phyloP scores from a whole-genome alignment of 257 asterid genomes.

The Nicotiana obtusifolia region DNA sequence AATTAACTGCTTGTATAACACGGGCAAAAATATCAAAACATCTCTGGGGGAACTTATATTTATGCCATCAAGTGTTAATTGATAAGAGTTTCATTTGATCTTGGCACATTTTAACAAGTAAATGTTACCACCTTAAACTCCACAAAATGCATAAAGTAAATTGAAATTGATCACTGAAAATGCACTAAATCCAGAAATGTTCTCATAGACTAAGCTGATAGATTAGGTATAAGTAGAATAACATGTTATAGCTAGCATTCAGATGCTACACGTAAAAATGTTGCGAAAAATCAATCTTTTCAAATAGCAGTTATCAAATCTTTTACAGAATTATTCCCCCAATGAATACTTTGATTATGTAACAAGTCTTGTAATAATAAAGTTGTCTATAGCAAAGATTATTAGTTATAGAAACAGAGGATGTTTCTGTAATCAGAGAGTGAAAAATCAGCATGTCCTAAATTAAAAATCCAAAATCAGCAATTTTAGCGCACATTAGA shows the following conservation, averaged over 20 bases:
- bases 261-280: neutral
- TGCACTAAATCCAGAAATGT: neutral
- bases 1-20: neutral
- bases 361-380: neutral
- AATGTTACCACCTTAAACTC: neutral
- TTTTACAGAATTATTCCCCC: neutral
- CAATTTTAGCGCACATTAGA: conserved; percentile 82
- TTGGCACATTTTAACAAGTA: neutral
- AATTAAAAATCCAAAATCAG: conserved; percentile 5
- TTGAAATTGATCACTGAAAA: neutral
- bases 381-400: neutral
- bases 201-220: neutral
- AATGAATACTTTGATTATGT: neutral
- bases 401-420: conserved; percentile 1
- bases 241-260: neutral
- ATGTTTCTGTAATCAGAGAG: neutral
- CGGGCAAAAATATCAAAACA: neutral
- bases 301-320: neutral
- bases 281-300: neutral
- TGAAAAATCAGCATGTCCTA: neutral
- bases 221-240: neutral
- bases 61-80: neutral
- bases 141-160: neutral
- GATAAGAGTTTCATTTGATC: neutral
- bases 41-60: no score